Conservation (phyloP, 805 yeast species). For the Candida broadrunensis region DNA sequence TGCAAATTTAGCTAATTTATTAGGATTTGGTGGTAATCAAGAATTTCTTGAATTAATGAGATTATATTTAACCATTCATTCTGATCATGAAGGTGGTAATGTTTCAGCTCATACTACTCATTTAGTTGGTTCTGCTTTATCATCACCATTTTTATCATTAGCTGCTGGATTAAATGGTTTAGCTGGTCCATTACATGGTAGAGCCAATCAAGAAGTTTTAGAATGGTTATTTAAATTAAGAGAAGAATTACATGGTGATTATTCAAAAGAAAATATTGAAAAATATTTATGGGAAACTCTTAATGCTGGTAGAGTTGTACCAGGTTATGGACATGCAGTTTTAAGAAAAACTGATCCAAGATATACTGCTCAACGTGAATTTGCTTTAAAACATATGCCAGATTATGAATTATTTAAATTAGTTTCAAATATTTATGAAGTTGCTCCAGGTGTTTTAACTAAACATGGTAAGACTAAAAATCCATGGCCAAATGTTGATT, state of each 20-base stretch:
- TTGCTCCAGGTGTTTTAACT: constrained; percentile 73
- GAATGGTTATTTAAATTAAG: constrained; percentile 68
- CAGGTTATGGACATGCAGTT: constrained; percentile 89
- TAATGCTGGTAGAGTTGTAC: constrained; percentile 74
- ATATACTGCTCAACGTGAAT: constrained; percentile 69
- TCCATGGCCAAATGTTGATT: constrained; percentile 84
- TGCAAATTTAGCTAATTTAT: constrained; percentile 61
- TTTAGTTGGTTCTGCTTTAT: constrained; percentile 76
- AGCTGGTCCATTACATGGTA: constrained; percentile 85
- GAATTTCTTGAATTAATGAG: constrained; percentile 72
- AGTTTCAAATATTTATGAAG: constrained; percentile 61
- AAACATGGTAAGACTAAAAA: constrained; percentile 83
- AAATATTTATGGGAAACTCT: constrained; percentile 69
- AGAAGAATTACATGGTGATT: constrained; percentile 60
- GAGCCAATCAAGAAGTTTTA: constrained; percentile 83
- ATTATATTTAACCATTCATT: constrained; percentile 70
- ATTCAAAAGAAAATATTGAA: constrained; percentile 53
- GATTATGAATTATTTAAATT: constrained; percentile 63
- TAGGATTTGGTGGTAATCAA: constrained; percentile 56
- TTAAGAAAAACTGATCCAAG: constrained; percentile 82
- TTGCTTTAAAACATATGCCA: constrained; percentile 60
- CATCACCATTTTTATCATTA: constrained; percentile 72
- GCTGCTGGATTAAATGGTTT: constrained; percentile 80
- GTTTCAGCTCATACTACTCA: constrained; percentile 82
- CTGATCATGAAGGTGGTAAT: constrained; percentile 84